Evolutionary conservation across 139 green algal species (phyloP).

Genomic region (Closterium sp.): DNA sequence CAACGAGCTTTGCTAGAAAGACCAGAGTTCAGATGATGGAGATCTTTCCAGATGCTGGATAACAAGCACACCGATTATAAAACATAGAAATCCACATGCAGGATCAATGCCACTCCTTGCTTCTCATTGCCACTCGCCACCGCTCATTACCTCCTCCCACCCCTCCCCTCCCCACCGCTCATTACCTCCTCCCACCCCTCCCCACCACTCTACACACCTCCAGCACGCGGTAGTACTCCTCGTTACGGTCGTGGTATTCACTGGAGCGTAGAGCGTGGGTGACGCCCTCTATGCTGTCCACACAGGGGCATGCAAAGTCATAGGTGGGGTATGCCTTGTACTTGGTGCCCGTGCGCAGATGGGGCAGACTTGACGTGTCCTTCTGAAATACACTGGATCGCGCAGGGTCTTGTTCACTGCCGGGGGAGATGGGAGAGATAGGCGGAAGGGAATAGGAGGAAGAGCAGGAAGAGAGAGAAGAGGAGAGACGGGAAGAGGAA

Average conservation of each 20-base stretch:
- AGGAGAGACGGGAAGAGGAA: too few relatives aligned
- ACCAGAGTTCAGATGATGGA: too few relatives aligned
- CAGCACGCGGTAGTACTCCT: conserved; percentile 47
- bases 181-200: not conserved
- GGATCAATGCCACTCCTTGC: too few relatives aligned
- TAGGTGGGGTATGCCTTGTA: conserved; percentile 96
- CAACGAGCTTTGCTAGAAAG: too few relatives aligned
- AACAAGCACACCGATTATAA: too few relatives aligned
- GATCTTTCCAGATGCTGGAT: too few relatives aligned
- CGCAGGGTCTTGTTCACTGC: conserved; percentile 81
- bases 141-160: not conserved
- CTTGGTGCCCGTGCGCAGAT: conserved; percentile 86
- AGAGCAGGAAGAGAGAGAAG: not conserved
- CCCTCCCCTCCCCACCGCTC: not conserved
- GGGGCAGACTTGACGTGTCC: conserved; percentile 74
- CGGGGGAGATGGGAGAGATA: too few relatives aligned
- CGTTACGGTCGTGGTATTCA: conserved; percentile 91
- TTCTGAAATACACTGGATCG: conserved; percentile 92
- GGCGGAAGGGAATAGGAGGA: not conserved
- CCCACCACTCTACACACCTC: not conserved
- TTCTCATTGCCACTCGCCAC: not conserved
- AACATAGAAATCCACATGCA: not conserved
- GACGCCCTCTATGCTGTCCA: conserved; percentile 90
- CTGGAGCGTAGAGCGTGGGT: conserved; percentile 93
- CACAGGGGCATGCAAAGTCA: conserved; percentile 96